Evolutionary conservation across 78 protist genomes (phyloP).

Genomic region (Dictyostelium firmibasis): DNA sequence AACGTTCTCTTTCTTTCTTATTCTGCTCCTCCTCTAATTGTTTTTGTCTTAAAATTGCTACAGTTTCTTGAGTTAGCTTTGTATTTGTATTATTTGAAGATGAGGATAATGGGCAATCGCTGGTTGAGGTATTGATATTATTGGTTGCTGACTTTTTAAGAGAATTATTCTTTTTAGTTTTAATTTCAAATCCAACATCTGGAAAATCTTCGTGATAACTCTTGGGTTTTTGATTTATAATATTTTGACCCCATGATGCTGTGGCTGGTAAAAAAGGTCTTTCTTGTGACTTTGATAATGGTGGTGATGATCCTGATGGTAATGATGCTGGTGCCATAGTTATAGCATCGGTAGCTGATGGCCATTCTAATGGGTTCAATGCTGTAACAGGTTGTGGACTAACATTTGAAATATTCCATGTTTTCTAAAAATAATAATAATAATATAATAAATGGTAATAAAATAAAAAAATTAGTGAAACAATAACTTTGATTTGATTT

Average conservation of each 20-base stretch:
- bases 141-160: neutral
- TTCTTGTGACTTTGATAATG: slow-evolving; percentile 66
- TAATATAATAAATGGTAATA: neutral
- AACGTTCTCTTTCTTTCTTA: slow-evolving; percentile 22
- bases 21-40: neutral
- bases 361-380: slow-evolving; percentile 80
- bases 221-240: neutral
- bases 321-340: slow-evolving; percentile 46
- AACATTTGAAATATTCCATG: slow-evolving; percentile 52
- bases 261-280: slow-evolving; percentile 62
- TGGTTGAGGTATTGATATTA: neutral
- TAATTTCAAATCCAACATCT: neutral
- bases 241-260: slow-evolving; percentile 71
- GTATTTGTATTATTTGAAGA: neutral
- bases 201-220: slow-evolving; percentile 11
- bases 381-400: neutral
- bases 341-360: slow-evolving; percentile 61
- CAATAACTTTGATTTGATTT: neutral
- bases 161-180: slow-evolving; percentile 5
- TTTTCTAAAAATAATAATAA: slow-evolving; percentile 11
- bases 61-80: neutral
- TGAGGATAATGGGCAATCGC: neutral
- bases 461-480: neutral
- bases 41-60: neutral
- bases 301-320: slow-evolving; percentile 62